These are phyloP conservation scores for Chrysosporium keratinophilum DNA, from an alignment of 2,329 filamentous ascomycete species.

Conservation along the genomic window DNA sequence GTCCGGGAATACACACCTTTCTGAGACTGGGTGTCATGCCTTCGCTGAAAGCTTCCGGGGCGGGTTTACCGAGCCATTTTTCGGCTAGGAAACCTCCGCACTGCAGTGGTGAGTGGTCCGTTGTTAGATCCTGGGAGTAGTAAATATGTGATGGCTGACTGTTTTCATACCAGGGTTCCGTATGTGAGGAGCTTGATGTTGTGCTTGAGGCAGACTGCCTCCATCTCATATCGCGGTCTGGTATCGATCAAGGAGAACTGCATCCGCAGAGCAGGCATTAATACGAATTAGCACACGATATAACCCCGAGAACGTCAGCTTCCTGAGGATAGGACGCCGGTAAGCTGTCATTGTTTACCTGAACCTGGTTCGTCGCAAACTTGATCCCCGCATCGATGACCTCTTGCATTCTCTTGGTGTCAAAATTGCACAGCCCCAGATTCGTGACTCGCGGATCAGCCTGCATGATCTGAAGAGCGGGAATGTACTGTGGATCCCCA, in stretches of 20 bases:
- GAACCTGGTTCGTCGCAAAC: constrained; percentile 32
- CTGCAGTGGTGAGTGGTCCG: constrained; percentile 10
- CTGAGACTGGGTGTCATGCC: constrained; percentile 33
- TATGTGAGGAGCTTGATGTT: constrained; percentile 39
- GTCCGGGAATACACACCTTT: constrained; percentile 17
- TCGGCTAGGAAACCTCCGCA: constrained; percentile 35
- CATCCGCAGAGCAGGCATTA: not conserved
- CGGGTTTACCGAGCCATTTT: constrained; percentile 30
- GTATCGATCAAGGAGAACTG: constrained; percentile 36
- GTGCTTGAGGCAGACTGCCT: constrained; percentile 27
- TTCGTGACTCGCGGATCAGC: constrained; percentile 25
- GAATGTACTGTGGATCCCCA: constrained; percentile 30
- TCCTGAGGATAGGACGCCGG: no score
- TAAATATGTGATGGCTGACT: not conserved
- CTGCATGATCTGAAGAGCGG: constrained; percentile 27
- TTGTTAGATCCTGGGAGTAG: not conserved
- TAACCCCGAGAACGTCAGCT: no score
- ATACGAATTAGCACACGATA: not conserved
- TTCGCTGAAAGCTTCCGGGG: constrained; percentile 27
- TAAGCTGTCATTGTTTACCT: constrained; percentile 18
- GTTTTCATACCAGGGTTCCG: constrained; percentile 29
- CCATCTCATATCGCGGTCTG: constrained; percentile 32
- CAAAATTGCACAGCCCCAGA: constrained; percentile 37
- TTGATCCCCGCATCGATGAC: constrained; percentile 25
- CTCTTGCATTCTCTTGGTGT: constrained; percentile 30